Evolutionary conservation across 2,329 filamentous ascomycete species (phyloP).

Genomic region (Pseudocercospora ulei): DNA sequence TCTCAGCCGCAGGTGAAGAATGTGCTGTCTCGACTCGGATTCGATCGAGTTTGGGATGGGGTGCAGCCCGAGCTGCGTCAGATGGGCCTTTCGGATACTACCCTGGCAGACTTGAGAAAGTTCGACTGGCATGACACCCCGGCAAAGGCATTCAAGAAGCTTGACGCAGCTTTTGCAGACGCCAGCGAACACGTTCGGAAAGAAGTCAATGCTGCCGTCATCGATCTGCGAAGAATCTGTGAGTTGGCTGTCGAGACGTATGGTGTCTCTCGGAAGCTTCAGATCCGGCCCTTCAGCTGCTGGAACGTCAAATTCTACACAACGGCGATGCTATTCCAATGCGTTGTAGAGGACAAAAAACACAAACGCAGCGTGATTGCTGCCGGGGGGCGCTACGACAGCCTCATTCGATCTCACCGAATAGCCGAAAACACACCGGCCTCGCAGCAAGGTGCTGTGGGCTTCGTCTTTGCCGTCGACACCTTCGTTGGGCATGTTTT

Average conservation of each 20-base stretch:
- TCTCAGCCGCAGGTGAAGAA: constrained; percentile 68
- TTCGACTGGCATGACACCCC: constrained; percentile 81
- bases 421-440: constrained; percentile 51
- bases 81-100: constrained; percentile 76
- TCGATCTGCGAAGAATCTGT: constrained; percentile 68
- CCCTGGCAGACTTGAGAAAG: constrained; percentile 74
- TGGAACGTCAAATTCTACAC: constrained; percentile 86
- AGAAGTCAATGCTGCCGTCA: constrained; percentile 38
- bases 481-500: constrained; percentile 57
- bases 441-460: constrained; percentile 53
- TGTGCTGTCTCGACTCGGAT: constrained; percentile 75
- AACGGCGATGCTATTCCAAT: constrained; percentile 80
- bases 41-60: constrained; percentile 65
- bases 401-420: constrained; percentile 71
- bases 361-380: constrained; percentile 57
- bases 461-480: constrained; percentile 86
- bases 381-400: constrained; percentile 87
- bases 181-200: constrained; percentile 30
- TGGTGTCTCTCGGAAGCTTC: constrained; percentile 65
- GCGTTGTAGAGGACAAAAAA: constrained; percentile 73
- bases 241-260: constrained; percentile 62
- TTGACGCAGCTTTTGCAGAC: constrained; percentile 47
- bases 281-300: constrained; percentile 74
- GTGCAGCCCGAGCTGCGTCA: constrained; percentile 72
- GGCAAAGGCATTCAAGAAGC: constrained; percentile 61